phyloP scores from a whole-genome alignment of 768 basidiomycete genomes.

The Hemileccinum rubropunctum region DNA sequence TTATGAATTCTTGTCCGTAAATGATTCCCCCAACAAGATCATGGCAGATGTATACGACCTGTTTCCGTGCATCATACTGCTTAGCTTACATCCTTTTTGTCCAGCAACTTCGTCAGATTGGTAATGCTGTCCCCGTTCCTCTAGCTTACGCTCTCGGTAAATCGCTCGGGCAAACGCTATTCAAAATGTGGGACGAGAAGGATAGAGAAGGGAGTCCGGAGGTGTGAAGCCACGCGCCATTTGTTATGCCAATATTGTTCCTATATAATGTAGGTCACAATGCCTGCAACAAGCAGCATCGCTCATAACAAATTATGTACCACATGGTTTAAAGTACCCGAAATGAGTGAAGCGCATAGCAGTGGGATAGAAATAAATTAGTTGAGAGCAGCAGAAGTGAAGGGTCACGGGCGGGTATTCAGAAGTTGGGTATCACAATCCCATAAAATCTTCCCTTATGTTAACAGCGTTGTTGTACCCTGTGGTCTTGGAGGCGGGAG shows the following conservation, averaged over 20 bases:
- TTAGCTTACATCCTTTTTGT: constrained; percentile 2
- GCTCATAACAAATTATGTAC: constrained; percentile 1
- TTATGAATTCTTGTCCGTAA: constrained; percentile 57
- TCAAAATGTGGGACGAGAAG: constrained; percentile 43
- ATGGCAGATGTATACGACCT: constrained; percentile 50
- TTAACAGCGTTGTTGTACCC: constrained; percentile 10
- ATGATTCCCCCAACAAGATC: constrained; percentile 32
- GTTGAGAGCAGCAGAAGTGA: neutral
- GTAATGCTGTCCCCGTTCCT: constrained; percentile 76
- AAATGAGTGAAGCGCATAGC: neutral
- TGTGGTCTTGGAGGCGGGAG: constrained; percentile 19
- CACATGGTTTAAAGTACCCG: neutral
- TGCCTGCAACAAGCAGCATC: neutral
- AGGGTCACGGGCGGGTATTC: constrained; percentile 16
- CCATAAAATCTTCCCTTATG: constrained; percentile 3
- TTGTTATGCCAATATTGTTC: neutral
- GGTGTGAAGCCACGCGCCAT: constrained; percentile 23
- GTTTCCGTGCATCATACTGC: neutral
- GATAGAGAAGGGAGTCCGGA: constrained; percentile 46
- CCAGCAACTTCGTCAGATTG: constrained; percentile 75
- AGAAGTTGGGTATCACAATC: constrained; percentile 14
- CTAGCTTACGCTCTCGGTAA: constrained; percentile 62
- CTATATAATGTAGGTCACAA: constrained; percentile 2
- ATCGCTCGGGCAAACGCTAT: constrained; percentile 42
- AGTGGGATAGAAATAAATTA: constrained; percentile 15